Percentiles rank a stretch among this genome's conserved stretches.
Conservation (phyloP, 2,329 filamentous ascomycete genomes). For the Cadophora sp. region DNA sequence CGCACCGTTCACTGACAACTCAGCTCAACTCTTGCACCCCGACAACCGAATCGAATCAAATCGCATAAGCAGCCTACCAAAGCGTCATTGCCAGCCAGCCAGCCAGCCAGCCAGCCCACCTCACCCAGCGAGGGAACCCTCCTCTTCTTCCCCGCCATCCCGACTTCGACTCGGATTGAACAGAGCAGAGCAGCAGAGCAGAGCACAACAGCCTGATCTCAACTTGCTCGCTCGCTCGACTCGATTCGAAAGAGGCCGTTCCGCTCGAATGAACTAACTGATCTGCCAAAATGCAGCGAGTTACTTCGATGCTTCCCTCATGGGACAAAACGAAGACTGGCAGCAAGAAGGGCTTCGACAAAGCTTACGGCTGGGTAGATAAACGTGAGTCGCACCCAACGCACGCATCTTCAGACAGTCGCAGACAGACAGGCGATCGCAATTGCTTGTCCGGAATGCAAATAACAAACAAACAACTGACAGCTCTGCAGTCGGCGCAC, state of each 20-base stretch:
- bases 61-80: constrained; percentile 20
- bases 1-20: constrained; percentile 7
- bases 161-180: background rate
- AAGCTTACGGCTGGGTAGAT: constrained; percentile 70
- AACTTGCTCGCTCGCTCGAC: constrained; percentile 1
- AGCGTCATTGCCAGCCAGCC: constrained; percentile 27
- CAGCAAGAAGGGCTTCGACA: constrained; percentile 75
- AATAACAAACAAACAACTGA: constrained; percentile 39
- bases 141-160: constrained; percentile 28
- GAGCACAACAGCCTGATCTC: constrained; percentile 33
- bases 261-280: constrained; percentile 23
- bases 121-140: background rate
- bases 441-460: background rate
- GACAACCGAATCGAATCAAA: constrained; percentile 6
- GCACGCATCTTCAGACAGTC: background rate
- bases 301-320: constrained; percentile 47
- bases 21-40: background rate
- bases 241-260: background rate
- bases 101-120: constrained; percentile 13
- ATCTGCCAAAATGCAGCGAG: constrained; percentile 43
- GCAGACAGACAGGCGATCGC: background rate
- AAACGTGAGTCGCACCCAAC: constrained; percentile 54
- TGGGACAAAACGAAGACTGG: constrained; percentile 62
- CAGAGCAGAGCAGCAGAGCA: background rate
- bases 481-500: constrained; percentile 58